Base-by-base conservation (phyloP, 148 eudicot species). In the Rhododendron ovatum region DNA sequence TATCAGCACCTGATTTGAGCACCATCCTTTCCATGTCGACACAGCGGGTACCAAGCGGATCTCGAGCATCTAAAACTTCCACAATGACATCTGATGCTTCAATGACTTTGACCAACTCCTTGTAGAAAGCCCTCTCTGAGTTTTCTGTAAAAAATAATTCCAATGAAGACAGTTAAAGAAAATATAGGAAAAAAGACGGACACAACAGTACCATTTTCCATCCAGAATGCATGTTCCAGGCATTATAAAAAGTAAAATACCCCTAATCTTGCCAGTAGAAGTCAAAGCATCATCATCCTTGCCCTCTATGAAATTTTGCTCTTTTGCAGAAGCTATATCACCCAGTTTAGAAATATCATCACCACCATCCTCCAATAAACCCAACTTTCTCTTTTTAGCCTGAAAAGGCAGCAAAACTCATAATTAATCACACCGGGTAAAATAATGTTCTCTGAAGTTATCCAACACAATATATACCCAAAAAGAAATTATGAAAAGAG, bases 11-110 rank as follows among this genome's bases (percentile, higher is more conserved):
- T 0, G 96, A 86, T 83, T 88, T 95, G 85, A 93, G 57, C 88
- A 97, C 99, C 98, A 95, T 91, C 89, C 92, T 94, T 85, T 97
- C 99, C 95, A 97, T 93, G 86, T 97, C 98, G 11, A 88, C 84
- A 84, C 98, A 97, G 39, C 98, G 95, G 82, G 98, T 93, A 50
- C 99, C 99, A 85, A 95, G 90, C 39, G 99, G 99, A 88, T 97
- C 99, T 81, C 99, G 94, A 84, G 98, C 99, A 95, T 97, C 99
- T 84, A 97, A 93, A 86, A 97, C 98, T 89, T 97, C 98, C 89
- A 97, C 89, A 86, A 97, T 93, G 74, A 97, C 98, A 94, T 97
- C 98, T 79, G 99, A 97, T 55, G 92, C 94, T 81, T 97, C 99
- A 82, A 97, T 90, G 75, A 97, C 99, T 89, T 97, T 97, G 86